Base-by-base conservation (phyloP, 2,329 filamentous ascomycete genomes). In the Stemphylium lycopersici region DNA sequence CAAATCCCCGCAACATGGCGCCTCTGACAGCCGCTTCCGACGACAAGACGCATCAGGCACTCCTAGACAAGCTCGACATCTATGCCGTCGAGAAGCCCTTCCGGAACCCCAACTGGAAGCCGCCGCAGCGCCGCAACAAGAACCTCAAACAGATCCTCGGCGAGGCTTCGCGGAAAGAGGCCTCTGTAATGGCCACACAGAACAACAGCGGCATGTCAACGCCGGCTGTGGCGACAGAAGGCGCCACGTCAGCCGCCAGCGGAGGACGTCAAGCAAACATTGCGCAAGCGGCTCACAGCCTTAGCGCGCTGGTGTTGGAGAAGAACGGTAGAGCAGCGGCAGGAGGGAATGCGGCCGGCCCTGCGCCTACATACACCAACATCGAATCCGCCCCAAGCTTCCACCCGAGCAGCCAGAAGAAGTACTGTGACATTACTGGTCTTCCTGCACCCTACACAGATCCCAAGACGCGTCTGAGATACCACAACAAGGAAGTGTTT, bases 101-200 rank as follows among this genome's bases (percentile, higher is more conserved):
- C 82, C 93, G 93, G 76, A 96, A 92, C 73, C 82, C 89, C 2
- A 80, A 86, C 74, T 99, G 95, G 95, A 92, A 90, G 71, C 91
- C 95, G 13, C 91, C 93, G 63, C 89, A 93, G 76, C 92, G 95
- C 46, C 91, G 95, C 77, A 99, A 99, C 85, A 99, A 99, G 82
- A 98, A 96, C 77, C 88, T 98, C 77, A 98, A 98, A 78, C 91
- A 96, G 67, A 95, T 99, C 59, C 83, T 99, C 57, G 90, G 91
- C 55, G 95, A 99, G 69, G 90, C 90, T 11, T 86, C 90, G 18
- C 89, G 91, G 65, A 91, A 90, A 71, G 93, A 98, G 80, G 91
- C 91, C n/a, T 96, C 92, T 3, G 83, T 90, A 32, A 82, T 93
- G 70, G 91, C 89, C 13, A 96, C 91, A 0, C 89, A 90, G 72